A percentile compares a stretch with the other conserved stretches of the same genome.
Conservation (phyloP, 2,329 filamentous ascomycete genomes). For the Sclerotinia subarctica region DNA sequence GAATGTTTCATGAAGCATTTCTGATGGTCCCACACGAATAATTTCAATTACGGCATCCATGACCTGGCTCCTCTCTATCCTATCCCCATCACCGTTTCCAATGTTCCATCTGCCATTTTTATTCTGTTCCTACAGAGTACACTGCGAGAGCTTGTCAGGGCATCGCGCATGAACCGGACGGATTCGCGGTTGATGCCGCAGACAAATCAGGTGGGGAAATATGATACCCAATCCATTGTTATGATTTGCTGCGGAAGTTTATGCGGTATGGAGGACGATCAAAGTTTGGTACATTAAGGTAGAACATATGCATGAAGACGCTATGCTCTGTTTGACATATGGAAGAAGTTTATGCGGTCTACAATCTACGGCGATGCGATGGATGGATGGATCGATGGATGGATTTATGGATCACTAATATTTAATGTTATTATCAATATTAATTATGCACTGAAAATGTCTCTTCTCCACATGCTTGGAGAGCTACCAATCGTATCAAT, state of each 20-base stretch:
- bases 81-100: slow-evolving; percentile 4
- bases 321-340: slow-evolving; percentile 1
- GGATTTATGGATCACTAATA: not conserved
- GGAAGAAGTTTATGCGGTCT: slow-evolving; percentile 12
- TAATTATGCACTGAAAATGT: slow-evolving; percentile 10
- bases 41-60: slow-evolving; percentile 11
- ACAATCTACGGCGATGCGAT: too few relatives aligned
- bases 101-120: not conserved
- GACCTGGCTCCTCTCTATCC: not conserved
- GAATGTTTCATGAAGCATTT: slow-evolving; percentile 33
- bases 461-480: slow-evolving; percentile 7
- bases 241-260: slow-evolving; percentile 17
- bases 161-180: slow-evolving; percentile 15
- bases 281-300: slow-evolving; percentile 10
- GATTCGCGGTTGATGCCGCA: slow-evolving; percentile 6
- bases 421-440: slow-evolving; percentile 11
- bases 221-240: not conserved
- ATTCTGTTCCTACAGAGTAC: not conserved
- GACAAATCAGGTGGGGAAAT: slow-evolving; percentile 8
- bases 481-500: not conserved
- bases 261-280: slow-evolving; percentile 15
- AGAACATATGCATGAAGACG: slow-evolving; percentile 10
- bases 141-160: not conserved
- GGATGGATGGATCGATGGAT: not conserved
- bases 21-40: not conserved